phyloP scores from a whole-genome alignment of 805 yeast genomes.

The Wickerhamomyces subpelliculosus region DNA sequence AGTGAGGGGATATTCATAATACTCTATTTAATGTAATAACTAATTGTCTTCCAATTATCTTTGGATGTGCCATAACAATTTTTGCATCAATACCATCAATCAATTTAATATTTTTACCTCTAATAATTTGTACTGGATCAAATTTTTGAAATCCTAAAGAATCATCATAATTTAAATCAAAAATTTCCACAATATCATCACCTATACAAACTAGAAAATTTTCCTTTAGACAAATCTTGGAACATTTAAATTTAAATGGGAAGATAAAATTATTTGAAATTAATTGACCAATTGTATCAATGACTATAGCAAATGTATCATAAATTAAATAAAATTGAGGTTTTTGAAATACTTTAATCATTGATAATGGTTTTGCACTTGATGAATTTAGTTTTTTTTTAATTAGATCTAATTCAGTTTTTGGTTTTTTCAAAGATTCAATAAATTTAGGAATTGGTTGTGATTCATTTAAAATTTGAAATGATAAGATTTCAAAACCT shows the following conservation, averaged over 20 bases:
- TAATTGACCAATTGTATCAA: conserved; percentile 51
- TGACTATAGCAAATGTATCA: conserved; percentile 61
- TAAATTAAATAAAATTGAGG: conserved; percentile 56
- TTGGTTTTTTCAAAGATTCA: conserved; percentile 17
- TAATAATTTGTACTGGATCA: conserved; percentile 58
- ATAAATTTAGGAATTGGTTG: conserved; percentile 49
- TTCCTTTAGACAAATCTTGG: conserved; percentile 32
- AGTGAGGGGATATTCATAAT: no score
- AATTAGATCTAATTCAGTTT: conserved; percentile 29
- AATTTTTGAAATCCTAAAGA: conserved; percentile 25
- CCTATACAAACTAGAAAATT: conserved; percentile 49
- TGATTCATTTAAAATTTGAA: conserved; percentile 48
- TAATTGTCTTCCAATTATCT: conserved; percentile 53
- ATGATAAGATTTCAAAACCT: conserved; percentile 60
- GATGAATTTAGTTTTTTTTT: conserved; percentile 31
- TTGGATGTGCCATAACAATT: conserved; percentile 58
- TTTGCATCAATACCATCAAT: conserved; percentile 35
- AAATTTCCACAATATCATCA: conserved; percentile 64
- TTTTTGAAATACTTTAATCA: conserved; percentile 51
- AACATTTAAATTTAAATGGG: conserved; percentile 35
- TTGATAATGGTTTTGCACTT: conserved; percentile 44
- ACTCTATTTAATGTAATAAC: conserved; percentile 34
- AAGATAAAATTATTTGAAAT: conserved; percentile 32
- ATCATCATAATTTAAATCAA: conserved; percentile 45
- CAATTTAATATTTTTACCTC: conserved; percentile 57